These are phyloP conservation scores for Umbellularia californica DNA, from an alignment of 164 flowering plant genomes.

Conservation along the genomic window DNA sequence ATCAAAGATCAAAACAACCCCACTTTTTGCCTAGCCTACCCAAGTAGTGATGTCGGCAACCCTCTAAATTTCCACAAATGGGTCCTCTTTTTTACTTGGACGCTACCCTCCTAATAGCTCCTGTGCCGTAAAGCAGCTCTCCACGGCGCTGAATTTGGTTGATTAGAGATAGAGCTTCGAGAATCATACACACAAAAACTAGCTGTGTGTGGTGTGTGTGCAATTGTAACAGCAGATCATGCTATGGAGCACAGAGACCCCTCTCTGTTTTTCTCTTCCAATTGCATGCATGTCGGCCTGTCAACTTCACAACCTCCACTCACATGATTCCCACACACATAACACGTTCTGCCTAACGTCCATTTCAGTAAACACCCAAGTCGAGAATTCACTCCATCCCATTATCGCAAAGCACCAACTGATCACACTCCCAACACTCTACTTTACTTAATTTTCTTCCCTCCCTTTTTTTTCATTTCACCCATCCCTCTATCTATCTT, in stretches of 20 bases:
- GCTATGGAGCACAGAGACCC: not conserved
- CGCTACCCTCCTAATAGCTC: not conserved
- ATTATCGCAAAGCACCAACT: not conserved
- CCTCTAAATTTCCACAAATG: not conserved
- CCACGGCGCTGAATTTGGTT: not conserved
- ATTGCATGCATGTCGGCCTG: not conserved
- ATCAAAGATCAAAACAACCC: too few species aligned
- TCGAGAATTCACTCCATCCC: not conserved
- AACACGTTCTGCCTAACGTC: conserved; percentile 1
- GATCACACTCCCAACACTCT: not conserved
- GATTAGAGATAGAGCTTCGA: too few species aligned
- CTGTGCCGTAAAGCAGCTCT: not conserved
- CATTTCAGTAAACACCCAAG: not conserved
- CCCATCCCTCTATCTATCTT: not conserved
- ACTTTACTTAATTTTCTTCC: too few species aligned
- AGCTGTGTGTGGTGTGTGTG: too few species aligned
- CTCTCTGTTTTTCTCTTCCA: not conserved
- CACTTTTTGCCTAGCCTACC: not conserved
- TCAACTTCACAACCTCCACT: not conserved
- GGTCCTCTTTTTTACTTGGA: not conserved
- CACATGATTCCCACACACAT: not conserved
- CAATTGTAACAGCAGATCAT: not conserved
- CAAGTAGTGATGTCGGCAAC: not conserved
- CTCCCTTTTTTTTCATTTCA: not conserved
- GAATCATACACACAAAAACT: too few species aligned